These are phyloP conservation scores for Mortierella sp. DNA, from an alignment of 371 early-diverging fungal species.

Conservation along the genomic window DNA sequence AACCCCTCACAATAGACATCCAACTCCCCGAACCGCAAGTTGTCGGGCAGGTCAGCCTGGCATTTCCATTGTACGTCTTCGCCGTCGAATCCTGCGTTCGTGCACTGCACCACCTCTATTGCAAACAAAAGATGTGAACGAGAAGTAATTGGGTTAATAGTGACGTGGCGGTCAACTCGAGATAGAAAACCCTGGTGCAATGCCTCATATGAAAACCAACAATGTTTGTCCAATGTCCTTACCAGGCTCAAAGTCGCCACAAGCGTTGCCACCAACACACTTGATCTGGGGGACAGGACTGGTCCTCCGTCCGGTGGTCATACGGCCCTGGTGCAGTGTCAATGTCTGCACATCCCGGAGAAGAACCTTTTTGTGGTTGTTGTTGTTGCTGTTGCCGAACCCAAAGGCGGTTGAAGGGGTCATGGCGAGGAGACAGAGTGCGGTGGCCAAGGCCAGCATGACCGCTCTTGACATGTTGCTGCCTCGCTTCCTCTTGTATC, in stretches of 20 bases:
- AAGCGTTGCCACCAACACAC: slow-evolving; percentile 55
- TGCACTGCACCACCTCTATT: slow-evolving; percentile 52
- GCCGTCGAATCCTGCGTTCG: slow-evolving; percentile 58
- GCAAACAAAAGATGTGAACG: background rate
- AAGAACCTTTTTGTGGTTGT: slow-evolving; percentile 30
- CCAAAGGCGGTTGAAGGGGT: slow-evolving; percentile 16
- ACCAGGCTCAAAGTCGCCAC: slow-evolving; percentile 53
- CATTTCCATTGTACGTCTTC: slow-evolving; percentile 70
- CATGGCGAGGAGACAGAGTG: background rate
- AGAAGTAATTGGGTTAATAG: background rate
- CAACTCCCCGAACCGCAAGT: slow-evolving; percentile 61
- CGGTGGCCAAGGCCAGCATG: background rate
- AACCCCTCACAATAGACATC: slow-evolving; percentile 70
- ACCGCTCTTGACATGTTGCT: background rate
- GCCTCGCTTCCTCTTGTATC: background rate
- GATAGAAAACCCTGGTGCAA: too few species aligned
- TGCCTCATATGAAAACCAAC: too few species aligned
- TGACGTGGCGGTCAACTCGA: too few species aligned
- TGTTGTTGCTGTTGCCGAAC: slow-evolving; percentile 10
- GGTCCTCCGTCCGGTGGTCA: slow-evolving; percentile 43
- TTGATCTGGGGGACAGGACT: slow-evolving; percentile 42
- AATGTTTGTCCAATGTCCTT: background rate
- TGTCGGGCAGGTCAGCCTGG: slow-evolving; percentile 62
- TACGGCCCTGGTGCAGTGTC: slow-evolving; percentile 39
- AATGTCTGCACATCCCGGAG: slow-evolving; percentile 47